phyloP scores from a whole-genome alignment of 164 flowering plant genomes.

The grape (Vitis vinifera) region DNA sequence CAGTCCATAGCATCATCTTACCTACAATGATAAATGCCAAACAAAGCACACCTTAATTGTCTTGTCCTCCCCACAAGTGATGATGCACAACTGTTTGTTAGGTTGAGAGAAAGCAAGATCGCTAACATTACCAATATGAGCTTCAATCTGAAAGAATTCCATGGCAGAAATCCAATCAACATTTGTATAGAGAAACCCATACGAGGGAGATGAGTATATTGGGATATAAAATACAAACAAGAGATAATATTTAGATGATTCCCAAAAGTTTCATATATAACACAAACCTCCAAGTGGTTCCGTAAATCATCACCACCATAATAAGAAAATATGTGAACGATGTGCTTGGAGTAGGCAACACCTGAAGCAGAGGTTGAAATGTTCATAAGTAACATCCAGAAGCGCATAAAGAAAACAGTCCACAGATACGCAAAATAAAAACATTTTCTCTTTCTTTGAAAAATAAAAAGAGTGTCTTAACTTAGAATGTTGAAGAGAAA shows the following conservation, averaged over 20 bases:
- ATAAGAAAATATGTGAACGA: constrained; percentile 38
- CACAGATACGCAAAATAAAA: too few species aligned
- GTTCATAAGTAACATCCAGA: neutral
- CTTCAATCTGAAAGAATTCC: constrained; percentile 42
- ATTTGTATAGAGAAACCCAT: neutral
- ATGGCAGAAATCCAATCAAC: neutral
- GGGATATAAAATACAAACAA: too few species aligned
- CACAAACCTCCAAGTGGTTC: constrained; percentile 34
- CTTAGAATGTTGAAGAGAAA: too few species aligned
- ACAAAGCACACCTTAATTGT: constrained; percentile 38
- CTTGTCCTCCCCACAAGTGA: constrained; percentile 58
- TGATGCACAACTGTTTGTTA: constrained; percentile 41
- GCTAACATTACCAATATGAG: constrained; percentile 48
- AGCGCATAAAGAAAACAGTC: too few species aligned
- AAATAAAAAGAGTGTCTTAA: too few species aligned
- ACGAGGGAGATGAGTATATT: too few species aligned
- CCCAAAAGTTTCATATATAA: neutral
- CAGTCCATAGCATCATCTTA: neutral
- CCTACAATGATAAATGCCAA: neutral
- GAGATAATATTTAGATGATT: neutral
- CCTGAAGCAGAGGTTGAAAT: constrained; percentile 14
- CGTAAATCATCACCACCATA: constrained; percentile 30
- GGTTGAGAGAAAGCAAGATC: constrained; percentile 56
- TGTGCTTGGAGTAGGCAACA: constrained; percentile 35
- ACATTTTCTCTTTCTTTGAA: too few species aligned